Evolutionary conservation across 2,329 filamentous ascomycete genomes (phyloP).

Genomic region (Capronia americana): DNA sequence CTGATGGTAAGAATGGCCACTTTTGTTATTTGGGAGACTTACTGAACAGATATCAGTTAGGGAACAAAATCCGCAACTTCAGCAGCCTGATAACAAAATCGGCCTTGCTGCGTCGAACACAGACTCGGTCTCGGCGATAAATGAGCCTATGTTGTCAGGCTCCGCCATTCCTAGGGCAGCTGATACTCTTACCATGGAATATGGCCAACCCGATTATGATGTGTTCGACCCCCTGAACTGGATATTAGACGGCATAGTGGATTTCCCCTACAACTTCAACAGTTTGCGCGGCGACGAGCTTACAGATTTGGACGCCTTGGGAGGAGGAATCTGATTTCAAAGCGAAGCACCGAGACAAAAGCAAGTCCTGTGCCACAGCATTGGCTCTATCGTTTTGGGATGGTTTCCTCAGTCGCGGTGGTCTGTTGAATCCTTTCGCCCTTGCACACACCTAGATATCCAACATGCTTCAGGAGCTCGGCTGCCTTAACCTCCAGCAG

Average conservation of each 20-base stretch:
- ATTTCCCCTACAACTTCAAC: conserved; percentile 69
- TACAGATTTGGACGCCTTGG: conserved; percentile 26
- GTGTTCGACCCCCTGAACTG: conserved; percentile 93
- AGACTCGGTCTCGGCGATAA: conserved; percentile 11
- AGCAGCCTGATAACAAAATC: conserved; percentile 25
- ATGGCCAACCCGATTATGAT: conserved; percentile 69
- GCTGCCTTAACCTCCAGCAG: background rate
- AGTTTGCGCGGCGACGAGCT: conserved; percentile 21
- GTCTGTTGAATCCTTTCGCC: background rate
- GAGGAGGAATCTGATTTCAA: conserved; percentile 19
- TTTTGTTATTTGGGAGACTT: background rate
- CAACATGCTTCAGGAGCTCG: background rate
- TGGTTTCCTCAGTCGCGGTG: background rate
- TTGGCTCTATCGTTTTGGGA: background rate
- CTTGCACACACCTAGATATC: background rate
- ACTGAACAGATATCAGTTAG: conserved; percentile 24
- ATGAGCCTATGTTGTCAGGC: conserved; percentile 30
- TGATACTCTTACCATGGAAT: conserved; percentile 36
- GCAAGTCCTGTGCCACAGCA: too few species aligned
- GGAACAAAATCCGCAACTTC: conserved; percentile 25
- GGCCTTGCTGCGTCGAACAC: conserved; percentile 14
- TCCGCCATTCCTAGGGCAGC: conserved; percentile 22
- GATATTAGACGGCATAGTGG: conserved; percentile 86
- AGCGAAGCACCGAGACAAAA: background rate
- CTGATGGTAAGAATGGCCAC: conserved; percentile 45